phyloP scores from a whole-genome alignment of 768 basidiomycete species.

The button mushroom (Agaricus bisporus) region DNA sequence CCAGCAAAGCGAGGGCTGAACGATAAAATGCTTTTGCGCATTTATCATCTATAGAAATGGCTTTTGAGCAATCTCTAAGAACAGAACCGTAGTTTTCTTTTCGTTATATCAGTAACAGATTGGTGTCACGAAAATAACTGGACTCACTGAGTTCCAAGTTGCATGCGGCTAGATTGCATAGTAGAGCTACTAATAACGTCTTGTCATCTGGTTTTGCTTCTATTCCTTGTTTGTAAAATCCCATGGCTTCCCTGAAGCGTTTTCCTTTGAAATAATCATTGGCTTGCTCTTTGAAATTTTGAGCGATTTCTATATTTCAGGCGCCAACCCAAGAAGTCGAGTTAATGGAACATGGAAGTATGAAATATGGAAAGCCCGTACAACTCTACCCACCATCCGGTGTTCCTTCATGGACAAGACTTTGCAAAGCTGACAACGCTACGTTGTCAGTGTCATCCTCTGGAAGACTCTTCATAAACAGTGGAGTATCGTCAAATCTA shows the following conservation, averaged over 20 bases:
- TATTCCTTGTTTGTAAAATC: slow-evolving; percentile 87
- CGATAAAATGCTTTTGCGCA: slow-evolving; percentile 86
- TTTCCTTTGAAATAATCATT: slow-evolving; percentile 92
- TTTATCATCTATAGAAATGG: slow-evolving; percentile 51
- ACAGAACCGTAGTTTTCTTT: slow-evolving; percentile 87
- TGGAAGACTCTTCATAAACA: slow-evolving; percentile 92
- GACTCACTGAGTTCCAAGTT: slow-evolving; percentile 82
- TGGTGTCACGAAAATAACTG: neutral
- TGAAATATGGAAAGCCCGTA: neutral
- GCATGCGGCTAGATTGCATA: slow-evolving; percentile 89
- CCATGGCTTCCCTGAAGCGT: slow-evolving; percentile 78
- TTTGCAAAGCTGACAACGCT: slow-evolving; percentile 77
- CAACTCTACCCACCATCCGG: slow-evolving; percentile 77
- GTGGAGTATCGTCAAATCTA: slow-evolving; percentile 60
- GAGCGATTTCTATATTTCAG: slow-evolving; percentile 63
- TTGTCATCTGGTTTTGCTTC: slow-evolving; percentile 74
- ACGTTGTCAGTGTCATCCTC: slow-evolving; percentile 57
- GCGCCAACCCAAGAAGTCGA: neutral
- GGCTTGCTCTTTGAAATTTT: slow-evolving; percentile 92
- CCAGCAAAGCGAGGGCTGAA: slow-evolving; percentile 70
- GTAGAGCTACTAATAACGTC: slow-evolving; percentile 54
- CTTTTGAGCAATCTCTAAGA: slow-evolving; percentile 77
- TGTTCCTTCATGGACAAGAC: slow-evolving; percentile 82
- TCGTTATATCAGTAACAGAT: slow-evolving; percentile 2
- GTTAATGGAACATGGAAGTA: slow-evolving; percentile 4